Evolutionary conservation across 352 stramenopile species (phyloP).

Genomic region (Phytopythium cucurbitacearum): DNA sequence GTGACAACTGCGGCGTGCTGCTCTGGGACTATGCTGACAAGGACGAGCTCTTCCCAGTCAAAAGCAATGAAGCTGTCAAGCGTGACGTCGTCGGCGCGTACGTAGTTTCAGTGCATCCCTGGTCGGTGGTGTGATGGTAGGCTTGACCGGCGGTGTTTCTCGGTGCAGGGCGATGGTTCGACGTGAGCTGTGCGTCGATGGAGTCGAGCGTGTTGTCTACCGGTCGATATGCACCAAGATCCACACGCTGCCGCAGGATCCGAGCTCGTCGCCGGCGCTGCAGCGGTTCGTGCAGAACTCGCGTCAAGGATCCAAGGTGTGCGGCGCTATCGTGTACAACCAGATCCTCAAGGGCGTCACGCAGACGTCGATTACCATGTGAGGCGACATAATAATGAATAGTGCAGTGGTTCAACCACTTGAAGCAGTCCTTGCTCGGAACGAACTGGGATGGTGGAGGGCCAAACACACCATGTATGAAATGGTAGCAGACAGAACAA

Average conservation of each 20-base stretch:
- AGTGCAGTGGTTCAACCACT: no score
- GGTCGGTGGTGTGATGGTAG: conserved; percentile 30
- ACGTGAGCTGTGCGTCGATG: conserved; percentile 24
- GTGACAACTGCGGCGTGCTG: conserved; percentile 13
- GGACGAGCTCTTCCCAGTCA: conserved; percentile 23
- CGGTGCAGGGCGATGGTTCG: conserved; percentile 25
- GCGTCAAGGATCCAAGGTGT: conserved; percentile 21
- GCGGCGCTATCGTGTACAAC: conserved; percentile 37
- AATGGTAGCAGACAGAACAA: no score
- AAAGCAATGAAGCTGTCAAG: conserved; percentile 20
- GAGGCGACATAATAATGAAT: no score
- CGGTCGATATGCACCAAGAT: conserved; percentile 28
- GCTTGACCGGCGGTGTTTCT: conserved; percentile 24
- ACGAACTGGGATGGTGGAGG: no score
- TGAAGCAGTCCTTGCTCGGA: no score
- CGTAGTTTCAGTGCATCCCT: conserved; percentile 11
- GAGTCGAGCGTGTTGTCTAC: conserved; percentile 24
- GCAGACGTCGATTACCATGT: background rate
- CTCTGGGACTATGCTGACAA: conserved; percentile 32
- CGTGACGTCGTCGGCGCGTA: conserved; percentile 29
- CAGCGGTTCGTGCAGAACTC: conserved; percentile 23
- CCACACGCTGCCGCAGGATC: conserved; percentile 18
- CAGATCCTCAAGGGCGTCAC: conserved; percentile 28
- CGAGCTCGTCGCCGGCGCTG: conserved; percentile 10
- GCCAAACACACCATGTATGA: no score